Conservation (phyloP, 1,284 basidiomycete genomes). For the Tranzscheliella williamsii region DNA sequence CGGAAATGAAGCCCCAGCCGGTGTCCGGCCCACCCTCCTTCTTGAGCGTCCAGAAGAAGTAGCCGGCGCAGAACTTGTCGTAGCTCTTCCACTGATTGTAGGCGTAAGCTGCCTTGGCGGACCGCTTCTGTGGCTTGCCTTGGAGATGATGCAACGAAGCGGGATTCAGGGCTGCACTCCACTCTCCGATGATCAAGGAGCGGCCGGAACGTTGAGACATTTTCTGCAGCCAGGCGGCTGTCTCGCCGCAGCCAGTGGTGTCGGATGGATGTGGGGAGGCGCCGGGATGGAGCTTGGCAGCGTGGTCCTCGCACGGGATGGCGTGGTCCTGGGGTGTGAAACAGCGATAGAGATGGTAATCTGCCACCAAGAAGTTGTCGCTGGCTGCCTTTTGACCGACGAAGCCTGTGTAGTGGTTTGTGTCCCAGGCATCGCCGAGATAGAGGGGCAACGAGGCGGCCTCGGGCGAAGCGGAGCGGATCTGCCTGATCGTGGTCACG, state of each 20-base stretch:
- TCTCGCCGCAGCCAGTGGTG: slow-evolving; percentile 26
- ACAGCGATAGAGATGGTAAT: slow-evolving; percentile 85
- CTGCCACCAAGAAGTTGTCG: slow-evolving; percentile 68
- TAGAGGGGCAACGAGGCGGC: slow-evolving; percentile 63
- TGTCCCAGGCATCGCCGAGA: slow-evolving; percentile 78
- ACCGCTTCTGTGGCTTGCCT: slow-evolving; percentile 63
- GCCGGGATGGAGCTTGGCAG: slow-evolving; percentile 34
- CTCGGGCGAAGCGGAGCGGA: slow-evolving; percentile 63
- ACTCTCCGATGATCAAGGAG: slow-evolving; percentile 74
- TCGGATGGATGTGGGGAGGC: slow-evolving; percentile 18
- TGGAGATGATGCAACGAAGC: slow-evolving; percentile 64
- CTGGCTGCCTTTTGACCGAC: slow-evolving; percentile 57
- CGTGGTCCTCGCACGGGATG: slow-evolving; percentile 69
- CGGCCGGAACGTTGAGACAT: slow-evolving; percentile 63
- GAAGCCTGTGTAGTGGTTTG: slow-evolving; percentile 70
- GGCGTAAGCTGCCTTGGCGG: slow-evolving; percentile 65
- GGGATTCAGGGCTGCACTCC: slow-evolving; percentile 77
- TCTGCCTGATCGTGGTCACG: slow-evolving; percentile 66
- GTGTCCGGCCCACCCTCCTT: slow-evolving; percentile 72
- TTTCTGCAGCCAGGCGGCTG: slow-evolving; percentile 31
- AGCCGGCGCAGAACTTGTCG: slow-evolving; percentile 72
- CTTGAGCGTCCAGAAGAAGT: slow-evolving; percentile 88
- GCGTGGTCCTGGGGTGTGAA: slow-evolving; percentile 71
- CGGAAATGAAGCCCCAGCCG: slow-evolving; percentile 78
- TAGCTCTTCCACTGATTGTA: slow-evolving; percentile 72